Conservation (phyloP, 202 grass and related monocot species). For the Setaria viridis region DNA sequence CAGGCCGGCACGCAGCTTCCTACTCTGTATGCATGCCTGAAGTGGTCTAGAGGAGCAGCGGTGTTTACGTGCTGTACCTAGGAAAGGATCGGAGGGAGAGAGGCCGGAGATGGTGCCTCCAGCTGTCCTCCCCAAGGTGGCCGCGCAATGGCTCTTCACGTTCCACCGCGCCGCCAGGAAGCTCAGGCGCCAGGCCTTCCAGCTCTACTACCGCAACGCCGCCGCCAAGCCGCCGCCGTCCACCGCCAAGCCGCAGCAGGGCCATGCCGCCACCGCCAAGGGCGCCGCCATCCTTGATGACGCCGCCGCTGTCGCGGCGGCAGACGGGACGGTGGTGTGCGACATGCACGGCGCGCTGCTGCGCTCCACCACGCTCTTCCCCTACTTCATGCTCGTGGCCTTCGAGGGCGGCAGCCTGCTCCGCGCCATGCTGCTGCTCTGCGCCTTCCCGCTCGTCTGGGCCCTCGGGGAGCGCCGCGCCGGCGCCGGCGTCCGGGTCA, state of each 20-base stretch:
- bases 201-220: slow-evolving; percentile 47
- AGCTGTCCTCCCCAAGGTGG: slow-evolving; percentile 60
- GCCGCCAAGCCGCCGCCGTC: not conserved
- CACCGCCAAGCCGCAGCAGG: not conserved
- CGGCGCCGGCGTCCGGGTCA: slow-evolving; percentile 47
- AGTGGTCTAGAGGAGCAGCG: not conserved
- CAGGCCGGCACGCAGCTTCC: not conserved
- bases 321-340: slow-evolving; percentile 47
- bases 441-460: slow-evolving; percentile 59
- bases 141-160: slow-evolving; percentile 60
- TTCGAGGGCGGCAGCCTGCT: slow-evolving; percentile 78
- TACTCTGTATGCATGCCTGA: not conserved
- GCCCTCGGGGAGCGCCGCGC: slow-evolving; percentile 43
- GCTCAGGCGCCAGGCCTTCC: slow-evolving; percentile 55
- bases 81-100: not conserved
- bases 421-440: slow-evolving; percentile 67
- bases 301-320: not conserved
- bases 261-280: not conserved
- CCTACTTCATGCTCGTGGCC: slow-evolving; percentile 98
- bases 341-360: slow-evolving; percentile 68
- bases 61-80: not conserved
- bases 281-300: not conserved
- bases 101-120: slow-evolving; percentile 51
- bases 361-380: slow-evolving; percentile 55
- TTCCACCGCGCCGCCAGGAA: slow-evolving; percentile 61